Percentiles rank a stretch among this genome's conserved stretches.
phyloP scores from a whole-genome alignment of 2,329 filamentous ascomycete genomes.

The Bretziella fagacearum region DNA sequence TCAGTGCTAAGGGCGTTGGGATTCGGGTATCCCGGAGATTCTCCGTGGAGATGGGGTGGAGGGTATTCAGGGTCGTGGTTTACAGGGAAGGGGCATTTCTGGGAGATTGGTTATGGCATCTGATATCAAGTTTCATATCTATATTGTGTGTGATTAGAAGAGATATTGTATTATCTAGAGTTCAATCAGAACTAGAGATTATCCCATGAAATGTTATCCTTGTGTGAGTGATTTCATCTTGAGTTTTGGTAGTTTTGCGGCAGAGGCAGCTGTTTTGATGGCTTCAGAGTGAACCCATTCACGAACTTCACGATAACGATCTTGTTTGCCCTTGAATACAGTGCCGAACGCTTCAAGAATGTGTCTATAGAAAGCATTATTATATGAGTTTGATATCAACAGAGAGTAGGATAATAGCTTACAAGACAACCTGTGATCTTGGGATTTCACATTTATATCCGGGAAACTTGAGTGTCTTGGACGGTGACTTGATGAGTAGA shows the following conservation, averaged over 20 bases:
- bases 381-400: neutral
- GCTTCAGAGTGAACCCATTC: conserved; percentile 45
- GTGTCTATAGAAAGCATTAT: conserved; percentile 30
- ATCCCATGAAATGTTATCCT: neutral
- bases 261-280: conserved; percentile 17
- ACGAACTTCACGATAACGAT: conserved; percentile 46
- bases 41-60: conserved; percentile 50
- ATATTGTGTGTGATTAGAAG: neutral
- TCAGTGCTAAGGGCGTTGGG: conserved; percentile 53
- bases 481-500: conserved; percentile 42
- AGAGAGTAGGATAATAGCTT: neutral
- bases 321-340: conserved; percentile 56
- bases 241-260: neutral
- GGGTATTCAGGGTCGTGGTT: conserved; percentile 38
- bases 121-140: neutral
- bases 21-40: conserved; percentile 41
- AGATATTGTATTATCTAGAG: neutral
- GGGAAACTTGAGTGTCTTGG: conserved; percentile 28
- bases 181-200: neutral
- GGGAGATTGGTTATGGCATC: conserved; percentile 28
- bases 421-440: conserved; percentile 14
- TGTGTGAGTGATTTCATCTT: neutral
- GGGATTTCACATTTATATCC: conserved; percentile 36
- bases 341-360: conserved; percentile 51
- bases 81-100: conserved; percentile 45